These are phyloP conservation scores for Chimonanthus praecox DNA, from an alignment of 164 flowering plant genomes.

Conservation along the genomic window DNA sequence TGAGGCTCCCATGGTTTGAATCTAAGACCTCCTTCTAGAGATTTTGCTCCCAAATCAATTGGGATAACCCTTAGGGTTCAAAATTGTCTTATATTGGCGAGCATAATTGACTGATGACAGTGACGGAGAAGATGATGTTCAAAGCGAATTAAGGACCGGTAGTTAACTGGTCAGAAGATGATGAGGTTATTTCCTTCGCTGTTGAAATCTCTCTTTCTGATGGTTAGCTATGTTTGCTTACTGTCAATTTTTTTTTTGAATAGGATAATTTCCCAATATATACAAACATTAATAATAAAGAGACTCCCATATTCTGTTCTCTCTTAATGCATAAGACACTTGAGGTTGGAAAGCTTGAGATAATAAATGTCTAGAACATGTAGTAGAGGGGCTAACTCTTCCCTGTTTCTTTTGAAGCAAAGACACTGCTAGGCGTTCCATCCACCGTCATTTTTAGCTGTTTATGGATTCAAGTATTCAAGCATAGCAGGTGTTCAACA, in stretches of 20 bases:
- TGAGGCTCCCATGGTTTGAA: too few species aligned
- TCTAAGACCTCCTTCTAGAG: too few species aligned
- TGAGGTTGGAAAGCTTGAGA: not conserved
- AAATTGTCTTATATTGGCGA: too few species aligned
- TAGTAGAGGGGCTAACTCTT: not conserved
- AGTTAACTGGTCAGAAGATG: too few species aligned
- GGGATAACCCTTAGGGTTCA: too few species aligned
- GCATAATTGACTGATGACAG: too few species aligned
- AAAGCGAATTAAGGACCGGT: too few species aligned
- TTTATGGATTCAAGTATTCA: conserved; percentile 47
- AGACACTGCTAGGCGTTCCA: conserved; percentile 46
- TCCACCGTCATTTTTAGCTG: conserved; percentile 52
- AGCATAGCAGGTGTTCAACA: conserved; percentile 29
- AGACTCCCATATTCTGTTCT: not conserved
- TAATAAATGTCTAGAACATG: not conserved
- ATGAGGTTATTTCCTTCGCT: not conserved
- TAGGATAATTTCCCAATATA: too few species aligned
- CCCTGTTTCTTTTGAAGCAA: conserved; percentile 28
- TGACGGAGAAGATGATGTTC: too few species aligned
- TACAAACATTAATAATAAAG: too few species aligned
- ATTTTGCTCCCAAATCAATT: too few species aligned
- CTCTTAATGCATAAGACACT: not conserved
- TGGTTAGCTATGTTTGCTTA: not conserved
- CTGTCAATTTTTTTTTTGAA: too few species aligned
- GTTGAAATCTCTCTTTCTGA: not conserved